Evolutionary conservation across 257 asterid species (phyloP), one percentile per base, ranked within the genome.

Genomic region (Solanum dulcamara): DNA sequence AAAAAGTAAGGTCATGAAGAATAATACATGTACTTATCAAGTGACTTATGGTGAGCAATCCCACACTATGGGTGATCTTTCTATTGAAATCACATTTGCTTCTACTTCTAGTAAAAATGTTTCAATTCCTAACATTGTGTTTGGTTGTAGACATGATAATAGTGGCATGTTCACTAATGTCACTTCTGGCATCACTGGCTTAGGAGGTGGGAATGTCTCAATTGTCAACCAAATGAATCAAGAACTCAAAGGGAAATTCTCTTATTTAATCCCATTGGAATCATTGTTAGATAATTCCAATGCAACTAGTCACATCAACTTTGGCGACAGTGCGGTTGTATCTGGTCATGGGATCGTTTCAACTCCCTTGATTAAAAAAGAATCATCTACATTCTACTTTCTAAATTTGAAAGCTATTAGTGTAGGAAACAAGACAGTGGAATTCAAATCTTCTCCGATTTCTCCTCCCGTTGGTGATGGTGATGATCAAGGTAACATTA

Each of bases 111-210:
- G 33, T 7, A 9, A 40, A 10, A 32, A 59, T 2, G 62, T 77
- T 8, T 26, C 82, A 4, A 77, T 77, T 26, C 82, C 82, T 44
- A 9, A 44, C 3, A 50, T 83, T 28, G 81, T 37, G 5, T 83
- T 83, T 30, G 88, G 88, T 50, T 86, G 88, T 14, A 86, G 88
- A 32, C 72, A 83, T 67, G 17, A 60, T 9, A 83, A 86, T 35
- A 53, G 35, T 10, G 86, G 74, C 4, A 42, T 35, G 1, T 84
- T 75, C 28, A 3, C 4, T 2, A 57, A 79, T 0, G 2, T 9
- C 13, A 72, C 60, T n/a, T 48, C 89, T 11, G 85, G 85, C 4
- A 80, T 87, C 4, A 59, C 84, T 22, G 89, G 85, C n/a, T 68
- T 84, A 10, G 89, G 89, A 28, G 75, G 77, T 18, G 86, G 85